Conservation (phyloP, 1,284 basidiomycete genomes). For the Gomphus bonarii region DNA sequence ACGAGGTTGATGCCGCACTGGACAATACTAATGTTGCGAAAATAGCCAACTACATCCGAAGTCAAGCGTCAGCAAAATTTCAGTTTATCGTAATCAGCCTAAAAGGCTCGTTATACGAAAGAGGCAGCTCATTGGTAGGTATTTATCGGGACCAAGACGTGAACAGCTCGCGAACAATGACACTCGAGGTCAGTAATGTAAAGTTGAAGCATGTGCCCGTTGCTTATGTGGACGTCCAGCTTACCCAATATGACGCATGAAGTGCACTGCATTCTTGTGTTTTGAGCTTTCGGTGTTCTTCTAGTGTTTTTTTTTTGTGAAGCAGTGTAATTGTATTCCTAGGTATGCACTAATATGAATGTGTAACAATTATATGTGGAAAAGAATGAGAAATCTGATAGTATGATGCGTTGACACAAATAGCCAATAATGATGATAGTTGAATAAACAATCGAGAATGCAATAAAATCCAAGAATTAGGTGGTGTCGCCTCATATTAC, state of each 20-base stretch:
- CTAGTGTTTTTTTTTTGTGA: not conserved
- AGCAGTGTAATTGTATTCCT: not conserved
- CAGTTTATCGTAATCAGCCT: conserved; percentile 98
- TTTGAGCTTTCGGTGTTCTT: not conserved
- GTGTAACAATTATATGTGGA: not conserved
- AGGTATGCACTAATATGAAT: conserved; percentile 2
- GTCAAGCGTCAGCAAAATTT: conserved; percentile 70
- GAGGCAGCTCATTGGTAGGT: conserved; percentile 84
- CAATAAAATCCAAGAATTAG: not conserved
- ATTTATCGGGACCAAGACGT: conserved; percentile 91
- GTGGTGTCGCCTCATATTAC: no score
- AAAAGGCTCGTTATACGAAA: conserved; percentile 86
- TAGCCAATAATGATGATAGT: not conserved
- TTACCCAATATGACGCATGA: conserved; percentile 34
- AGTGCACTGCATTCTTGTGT: not conserved
- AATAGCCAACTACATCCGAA: conserved; percentile 82
- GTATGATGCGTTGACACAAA: not conserved
- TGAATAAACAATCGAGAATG: conserved; percentile 2
- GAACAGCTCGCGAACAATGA: conserved; percentile 83
- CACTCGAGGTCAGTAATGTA: conserved; percentile 67
- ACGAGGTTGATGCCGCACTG: conserved; percentile 96
- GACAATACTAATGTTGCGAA: conserved; percentile 95
- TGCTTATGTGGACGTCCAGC: conserved; percentile 18
- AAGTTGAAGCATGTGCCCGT: not conserved
- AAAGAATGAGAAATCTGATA: not conserved